Percentiles rank a stretch among this genome's conserved stretches.
Conservation (phyloP, 2,329 filamentous ascomycete species). For the Aspergillus novoparasiticus region DNA sequence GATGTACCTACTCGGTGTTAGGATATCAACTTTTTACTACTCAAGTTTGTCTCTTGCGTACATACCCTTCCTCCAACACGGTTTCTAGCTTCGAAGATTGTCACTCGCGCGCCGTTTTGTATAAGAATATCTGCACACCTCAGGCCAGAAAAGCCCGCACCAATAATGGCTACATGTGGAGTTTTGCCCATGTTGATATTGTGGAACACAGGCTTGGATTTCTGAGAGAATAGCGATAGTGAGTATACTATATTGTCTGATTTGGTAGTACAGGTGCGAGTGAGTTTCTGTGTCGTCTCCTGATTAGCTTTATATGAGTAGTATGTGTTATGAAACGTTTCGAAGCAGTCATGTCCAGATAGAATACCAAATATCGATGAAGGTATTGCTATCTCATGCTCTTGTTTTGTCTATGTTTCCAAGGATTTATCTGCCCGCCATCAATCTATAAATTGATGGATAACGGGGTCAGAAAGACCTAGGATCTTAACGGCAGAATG, state of each 20-base stretch:
- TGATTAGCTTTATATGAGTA: too few relatives aligned
- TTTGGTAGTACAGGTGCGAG: too few relatives aligned
- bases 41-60: constrained; percentile 1
- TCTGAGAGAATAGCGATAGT: not conserved
- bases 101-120: constrained; percentile 58
- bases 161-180: constrained; percentile 60
- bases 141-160: constrained; percentile 62
- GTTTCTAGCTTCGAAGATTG: constrained; percentile 62
- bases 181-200: constrained; percentile 35
- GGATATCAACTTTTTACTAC: constrained; percentile 4
- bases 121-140: constrained; percentile 62
- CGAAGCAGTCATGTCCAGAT: too few relatives aligned
- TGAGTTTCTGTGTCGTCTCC: too few relatives aligned
- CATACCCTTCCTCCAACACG: constrained; percentile 61
- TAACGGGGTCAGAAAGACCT: too few relatives aligned
- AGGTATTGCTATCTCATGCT: too few relatives aligned
- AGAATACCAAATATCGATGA: too few relatives aligned
- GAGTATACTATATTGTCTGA: not conserved
- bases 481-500: too few relatives aligned
- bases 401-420: too few relatives aligned
- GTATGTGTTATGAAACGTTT: too few relatives aligned
- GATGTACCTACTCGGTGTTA: constrained; percentile 47
- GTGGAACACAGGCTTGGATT: not conserved
- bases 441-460: too few relatives aligned
- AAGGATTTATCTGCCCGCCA: too few relatives aligned